Evolutionary conservation across 352 stramenopile species (phyloP).

Genomic region (Globisporangium rhizosaccharum): DNA sequence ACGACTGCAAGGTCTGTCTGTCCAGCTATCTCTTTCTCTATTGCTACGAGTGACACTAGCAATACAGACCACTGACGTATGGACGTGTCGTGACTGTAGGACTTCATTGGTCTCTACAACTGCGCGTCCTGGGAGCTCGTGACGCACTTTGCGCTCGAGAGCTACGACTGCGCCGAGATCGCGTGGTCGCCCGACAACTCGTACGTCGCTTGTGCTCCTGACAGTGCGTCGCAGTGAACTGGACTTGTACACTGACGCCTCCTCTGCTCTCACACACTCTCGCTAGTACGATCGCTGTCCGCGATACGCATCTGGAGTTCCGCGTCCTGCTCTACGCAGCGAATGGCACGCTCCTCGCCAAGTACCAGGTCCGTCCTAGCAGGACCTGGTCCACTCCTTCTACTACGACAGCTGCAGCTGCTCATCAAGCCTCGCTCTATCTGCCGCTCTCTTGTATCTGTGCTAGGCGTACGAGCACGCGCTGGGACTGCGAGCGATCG

Average conservation of each 20-base stretch:
- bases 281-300: conserved; percentile 50
- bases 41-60: neutral
- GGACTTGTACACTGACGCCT: neutral
- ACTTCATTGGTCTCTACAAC: conserved; percentile 74
- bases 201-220: conserved; percentile 23
- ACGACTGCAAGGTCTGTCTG: conserved; percentile 62
- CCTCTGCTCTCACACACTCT: neutral
- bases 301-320: conserved; percentile 72
- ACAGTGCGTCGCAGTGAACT: neutral
- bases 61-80: too few species aligned
- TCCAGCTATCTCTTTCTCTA: neutral
- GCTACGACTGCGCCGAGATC: conserved; percentile 78
- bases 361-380: conserved; percentile 51
- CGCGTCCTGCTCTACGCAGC: conserved; percentile 65
- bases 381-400: too few species aligned
- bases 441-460: conserved; percentile 1
- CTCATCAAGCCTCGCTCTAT: neutral
- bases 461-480: conserved; percentile 72
- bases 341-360: conserved; percentile 51
- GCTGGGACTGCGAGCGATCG: conserved; percentile 62
- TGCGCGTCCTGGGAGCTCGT: conserved; percentile 71
- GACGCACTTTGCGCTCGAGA: conserved; percentile 64
- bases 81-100: conserved; percentile 18
- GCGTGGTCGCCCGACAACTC: conserved; percentile 61
- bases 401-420: too few species aligned